Evolutionary conservation across 345 rosid genomes (phyloP), one percentile per base, ranked within the genome.

Genomic region (Balakata baccata): DNA sequence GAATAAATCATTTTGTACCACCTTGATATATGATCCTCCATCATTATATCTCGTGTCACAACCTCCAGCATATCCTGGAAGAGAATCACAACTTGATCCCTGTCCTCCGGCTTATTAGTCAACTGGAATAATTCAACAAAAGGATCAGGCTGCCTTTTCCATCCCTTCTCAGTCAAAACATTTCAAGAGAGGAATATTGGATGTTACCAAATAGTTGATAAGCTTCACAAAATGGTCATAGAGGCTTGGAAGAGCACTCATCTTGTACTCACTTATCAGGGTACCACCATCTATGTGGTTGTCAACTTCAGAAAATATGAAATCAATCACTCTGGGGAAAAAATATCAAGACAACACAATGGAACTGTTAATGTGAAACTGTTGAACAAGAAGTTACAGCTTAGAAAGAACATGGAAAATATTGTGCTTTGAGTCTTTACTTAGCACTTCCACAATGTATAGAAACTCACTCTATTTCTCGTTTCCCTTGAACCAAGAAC

Each of bases 11-110:
- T 14, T 4, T 59, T 51, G 47, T 20, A 0, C 22, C 22, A 96
- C 99, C 87, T 89, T 43, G 86, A 76, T 79, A 83, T 82, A 2
- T 84, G 83, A 77, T 91, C 98, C 66, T 93, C 97, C 85, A 79
- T 71, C 91, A 91, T 89, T 76, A 96, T 93, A 78, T 96, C 99
- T 79, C 92, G 81, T 72, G 94, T 88, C 64, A 89, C 97, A 80
- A 89, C 97, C 85, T 96, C 99, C 84, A 86, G 87, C 99, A 96
- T 96, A 82, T 96, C 97, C 87, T 91, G 99, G 84, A 96, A 96
- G 72, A 90, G 88, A 75, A 96, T 89, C 70, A 96, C 98, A 75
- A 96, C 90, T 69, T 84, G 86, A 89, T 92, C 94, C 85, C 88
- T 83, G 72, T 96, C 95, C 3, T 88, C 95, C 52, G 0, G 83